Evolutionary conservation across 306 rosid genomes (phyloP), one percentile per base, ranked within the genome.

Genomic region (Prunus dulcis): DNA sequence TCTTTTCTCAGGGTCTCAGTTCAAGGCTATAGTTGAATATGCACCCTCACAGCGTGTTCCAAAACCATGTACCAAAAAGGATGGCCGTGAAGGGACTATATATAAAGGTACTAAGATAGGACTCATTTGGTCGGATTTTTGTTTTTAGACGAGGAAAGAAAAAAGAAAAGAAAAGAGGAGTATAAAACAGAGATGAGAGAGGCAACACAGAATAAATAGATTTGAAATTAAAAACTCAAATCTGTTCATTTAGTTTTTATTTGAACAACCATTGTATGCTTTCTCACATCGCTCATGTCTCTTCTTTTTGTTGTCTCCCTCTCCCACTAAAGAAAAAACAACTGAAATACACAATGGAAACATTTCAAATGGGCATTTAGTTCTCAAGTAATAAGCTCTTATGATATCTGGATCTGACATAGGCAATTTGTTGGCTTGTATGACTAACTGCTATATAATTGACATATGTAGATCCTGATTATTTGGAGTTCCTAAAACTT

Each of bases 1-100:
- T 11, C 63, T 80, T 69, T 76, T 56, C 67, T 4, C 82, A 95
- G 99, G 99, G 79, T 80, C 86, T 66, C 99, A 89, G 73, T 84
- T 81, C 83, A 95, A 87, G 86, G 85, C 92, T 41, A 53, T 88
- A 67, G 97, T 95, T 73, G 99, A 95, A 84, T 95, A 95, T 77
- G 93, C 99, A 49, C 99, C 99, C 81, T 95, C 91, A 69, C 99
- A 90, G 82, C 93, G 93, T 76, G 91, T 76, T 79, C 96, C 97
- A 11, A 92, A 88, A 79, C 78, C 69, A 6, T 64, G 55, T 53
- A 69, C 71, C 63, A 91, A 87, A 74, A 90, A 82, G 87, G 99
- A 95, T 88, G 93, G 90, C 9, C 97, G 99, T 74, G 96, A 90
- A 76, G 99, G 99, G 85, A 90, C 96, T 68, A 83, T 95, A 27